Percentiles rank a stretch among this genome's conserved stretches.
These are phyloP conservation scores for Toxicodendron radicans DNA, from an alignment of 345 rosid species.

Conservation along the genomic window DNA sequence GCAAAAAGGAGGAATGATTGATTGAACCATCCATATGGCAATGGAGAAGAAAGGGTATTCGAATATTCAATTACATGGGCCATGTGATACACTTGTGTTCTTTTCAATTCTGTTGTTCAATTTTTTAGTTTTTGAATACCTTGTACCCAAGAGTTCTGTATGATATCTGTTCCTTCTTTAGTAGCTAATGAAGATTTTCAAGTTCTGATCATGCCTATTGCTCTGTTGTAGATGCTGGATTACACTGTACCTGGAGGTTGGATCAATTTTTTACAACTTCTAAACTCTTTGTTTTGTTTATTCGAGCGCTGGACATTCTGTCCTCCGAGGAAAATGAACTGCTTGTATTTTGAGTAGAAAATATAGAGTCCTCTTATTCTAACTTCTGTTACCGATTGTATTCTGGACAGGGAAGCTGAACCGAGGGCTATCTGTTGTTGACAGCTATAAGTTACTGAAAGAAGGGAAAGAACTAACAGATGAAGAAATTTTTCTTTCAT, in stretches of 20 bases:
- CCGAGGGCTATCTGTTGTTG: slow-evolving; percentile 80
- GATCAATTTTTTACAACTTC: slow-evolving; percentile 18
- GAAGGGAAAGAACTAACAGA: slow-evolving; percentile 34
- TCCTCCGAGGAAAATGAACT: neutral
- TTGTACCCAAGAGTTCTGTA: neutral
- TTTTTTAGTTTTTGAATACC: neutral
- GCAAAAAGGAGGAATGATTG: neutral
- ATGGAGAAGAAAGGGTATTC: neutral
- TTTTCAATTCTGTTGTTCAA: neutral
- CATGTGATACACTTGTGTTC: neutral
- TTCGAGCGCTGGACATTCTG: neutral
- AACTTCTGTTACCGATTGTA: neutral
- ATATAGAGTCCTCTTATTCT: slow-evolving; percentile 5
- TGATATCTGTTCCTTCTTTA: neutral
- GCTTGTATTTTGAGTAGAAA: neutral
- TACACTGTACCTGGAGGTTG: slow-evolving; percentile 92
- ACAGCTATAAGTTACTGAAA: slow-evolving; percentile 36
- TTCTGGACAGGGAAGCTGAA: slow-evolving; percentile 71
- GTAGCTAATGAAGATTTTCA: neutral
- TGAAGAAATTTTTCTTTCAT: slow-evolving; percentile 35
- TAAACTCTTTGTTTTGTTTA: neutral
- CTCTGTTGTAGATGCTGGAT: slow-evolving; percentile 67
- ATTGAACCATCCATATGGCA: neutral
- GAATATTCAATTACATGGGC: neutral
- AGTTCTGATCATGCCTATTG: slow-evolving; percentile 11